Evolutionary conservation across 257 asterid genomes (phyloP).

Genomic region (Penstemon eatonii): DNA sequence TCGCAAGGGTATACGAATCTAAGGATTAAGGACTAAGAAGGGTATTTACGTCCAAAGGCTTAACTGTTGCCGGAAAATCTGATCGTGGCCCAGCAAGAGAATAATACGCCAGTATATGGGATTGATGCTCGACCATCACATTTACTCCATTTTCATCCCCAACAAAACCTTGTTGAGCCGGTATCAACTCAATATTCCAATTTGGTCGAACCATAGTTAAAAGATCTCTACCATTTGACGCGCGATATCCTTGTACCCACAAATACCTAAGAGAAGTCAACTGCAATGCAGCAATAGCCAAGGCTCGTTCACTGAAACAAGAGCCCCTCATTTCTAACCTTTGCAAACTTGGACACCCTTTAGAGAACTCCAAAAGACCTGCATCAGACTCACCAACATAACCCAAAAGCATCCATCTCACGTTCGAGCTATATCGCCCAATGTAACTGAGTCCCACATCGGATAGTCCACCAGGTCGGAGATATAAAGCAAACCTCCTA

Average conservation of each 20-base stretch:
- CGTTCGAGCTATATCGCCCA: constrained; percentile 53
- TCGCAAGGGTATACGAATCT: constrained; percentile 7
- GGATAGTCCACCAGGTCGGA: constrained; percentile 58
- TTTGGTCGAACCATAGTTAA: constrained; percentile 50
- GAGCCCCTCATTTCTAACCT: constrained; percentile 68
- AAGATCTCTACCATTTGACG: constrained; percentile 40
- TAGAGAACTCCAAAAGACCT: constrained; percentile 58
- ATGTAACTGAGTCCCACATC: constrained; percentile 63
- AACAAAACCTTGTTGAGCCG: constrained; percentile 35
- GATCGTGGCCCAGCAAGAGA: constrained; percentile 67
- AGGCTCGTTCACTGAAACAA: constrained; percentile 56
- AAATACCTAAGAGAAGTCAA: constrained; percentile 49
- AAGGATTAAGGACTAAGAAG: constrained; percentile 1
- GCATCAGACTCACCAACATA: constrained; percentile 59
- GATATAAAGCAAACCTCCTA: constrained; percentile 61
- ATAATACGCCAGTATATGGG: constrained; percentile 62
- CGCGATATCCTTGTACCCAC: constrained; percentile 64
- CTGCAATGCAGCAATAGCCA: constrained; percentile 48
- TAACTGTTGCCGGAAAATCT: constrained; percentile 46
- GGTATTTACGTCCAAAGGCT: constrained; percentile 31
- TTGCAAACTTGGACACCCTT: constrained; percentile 61
- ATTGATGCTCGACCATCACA: constrained; percentile 33
- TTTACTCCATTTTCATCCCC: constrained; percentile 26
- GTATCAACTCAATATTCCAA: constrained; percentile 71
- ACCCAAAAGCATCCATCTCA: constrained; percentile 71